A percentile compares a stretch with the other conserved stretches of the same genome.
Conservation (phyloP, 352 stramenopile genomes). For the Globisporangium iwayamae region DNA sequence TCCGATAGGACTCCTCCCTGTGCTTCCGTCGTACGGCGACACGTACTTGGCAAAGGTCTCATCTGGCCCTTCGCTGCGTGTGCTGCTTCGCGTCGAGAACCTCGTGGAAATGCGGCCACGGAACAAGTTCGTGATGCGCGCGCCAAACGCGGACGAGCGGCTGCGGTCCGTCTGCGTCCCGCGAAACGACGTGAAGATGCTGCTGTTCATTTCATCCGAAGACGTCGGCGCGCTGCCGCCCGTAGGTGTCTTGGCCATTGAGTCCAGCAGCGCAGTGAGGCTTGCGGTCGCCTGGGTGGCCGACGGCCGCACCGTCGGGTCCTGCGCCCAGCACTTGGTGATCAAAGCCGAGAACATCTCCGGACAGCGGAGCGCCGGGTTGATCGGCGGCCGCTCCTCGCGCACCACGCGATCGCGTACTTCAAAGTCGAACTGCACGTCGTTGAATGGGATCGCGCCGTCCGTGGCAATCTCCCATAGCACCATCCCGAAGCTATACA, state of each 20-base stretch:
- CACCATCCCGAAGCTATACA: constrained; percentile 74
- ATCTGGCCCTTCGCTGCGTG: constrained; percentile 21
- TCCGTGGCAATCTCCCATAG: constrained; percentile 74
- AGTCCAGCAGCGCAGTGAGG: constrained; percentile 52
- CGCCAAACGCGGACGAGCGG: constrained; percentile 35
- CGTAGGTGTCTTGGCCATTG: constrained; percentile 34
- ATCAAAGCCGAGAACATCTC: constrained; percentile 60
- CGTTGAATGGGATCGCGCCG: constrained; percentile 53
- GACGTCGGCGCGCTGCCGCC: constrained; percentile 30
- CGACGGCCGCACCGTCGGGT: constrained; percentile 41
- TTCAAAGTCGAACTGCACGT: constrained; percentile 66
- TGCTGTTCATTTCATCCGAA: constrained; percentile 50
- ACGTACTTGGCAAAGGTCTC: constrained; percentile 45
- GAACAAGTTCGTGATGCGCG: constrained; percentile 70
- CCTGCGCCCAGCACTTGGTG: constrained; percentile 59
- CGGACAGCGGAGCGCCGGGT: constrained; percentile 29
- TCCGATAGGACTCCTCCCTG: not conserved
- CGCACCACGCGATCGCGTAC: constrained; percentile 53
- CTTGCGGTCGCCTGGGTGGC: constrained; percentile 46
- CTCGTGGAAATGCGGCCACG: constrained; percentile 36
- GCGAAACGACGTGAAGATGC: constrained; percentile 51
- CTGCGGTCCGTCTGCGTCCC: constrained; percentile 28
- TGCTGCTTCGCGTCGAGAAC: constrained; percentile 29
- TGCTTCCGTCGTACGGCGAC: constrained; percentile 35
- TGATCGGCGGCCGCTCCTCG: constrained; percentile 51